phyloP scores from a whole-genome alignment of 2,329 filamentous ascomycete species.

The Cladobotryum mycophilum region DNA sequence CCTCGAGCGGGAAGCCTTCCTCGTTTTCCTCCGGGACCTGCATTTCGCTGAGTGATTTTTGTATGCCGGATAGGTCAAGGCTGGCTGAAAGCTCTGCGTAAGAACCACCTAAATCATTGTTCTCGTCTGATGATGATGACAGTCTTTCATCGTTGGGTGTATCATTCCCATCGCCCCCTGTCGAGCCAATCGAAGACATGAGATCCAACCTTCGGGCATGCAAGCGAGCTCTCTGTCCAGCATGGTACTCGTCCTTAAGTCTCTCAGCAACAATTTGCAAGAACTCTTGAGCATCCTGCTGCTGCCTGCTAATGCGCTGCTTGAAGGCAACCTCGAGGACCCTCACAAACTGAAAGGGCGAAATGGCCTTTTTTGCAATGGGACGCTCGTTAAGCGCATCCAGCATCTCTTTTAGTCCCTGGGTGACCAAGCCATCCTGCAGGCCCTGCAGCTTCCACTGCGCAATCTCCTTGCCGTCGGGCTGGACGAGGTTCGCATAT shows the following conservation, averaged over 20 bases:
- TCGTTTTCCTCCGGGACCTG: conserved; percentile 41
- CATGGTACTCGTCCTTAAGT: conserved; percentile 89
- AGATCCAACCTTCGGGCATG: conserved; percentile 39
- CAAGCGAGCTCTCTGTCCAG: conserved; percentile 66
- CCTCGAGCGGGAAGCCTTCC: conserved; percentile 85
- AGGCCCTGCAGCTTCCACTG: conserved; percentile 60
- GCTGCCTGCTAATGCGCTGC: conserved; percentile 85
- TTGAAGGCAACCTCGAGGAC: conserved; percentile 81
- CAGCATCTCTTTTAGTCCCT: conserved; percentile 84
- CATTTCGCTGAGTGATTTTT: conserved; percentile 16
- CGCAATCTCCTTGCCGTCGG: conserved; percentile 38
- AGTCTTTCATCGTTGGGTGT: neutral
- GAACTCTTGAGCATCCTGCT: conserved; percentile 98
- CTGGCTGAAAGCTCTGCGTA: neutral
- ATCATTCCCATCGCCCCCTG: conserved; percentile 15
- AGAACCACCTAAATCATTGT: neutral
- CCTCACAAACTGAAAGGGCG: conserved; percentile 74
- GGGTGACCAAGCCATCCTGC: conserved; percentile 77
- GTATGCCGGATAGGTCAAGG: conserved; percentile 3
- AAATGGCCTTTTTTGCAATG: conserved; percentile 89
- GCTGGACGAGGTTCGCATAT: conserved; percentile 58
- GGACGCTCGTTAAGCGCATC: conserved; percentile 90
- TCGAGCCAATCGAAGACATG: conserved; percentile 7
- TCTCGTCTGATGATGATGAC: neutral
- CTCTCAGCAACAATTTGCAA: conserved; percentile 89